Evolutionary conservation across 2,329 filamentous ascomycete genomes (phyloP).

Genomic region (Pseudogymnoascus sp.): DNA sequence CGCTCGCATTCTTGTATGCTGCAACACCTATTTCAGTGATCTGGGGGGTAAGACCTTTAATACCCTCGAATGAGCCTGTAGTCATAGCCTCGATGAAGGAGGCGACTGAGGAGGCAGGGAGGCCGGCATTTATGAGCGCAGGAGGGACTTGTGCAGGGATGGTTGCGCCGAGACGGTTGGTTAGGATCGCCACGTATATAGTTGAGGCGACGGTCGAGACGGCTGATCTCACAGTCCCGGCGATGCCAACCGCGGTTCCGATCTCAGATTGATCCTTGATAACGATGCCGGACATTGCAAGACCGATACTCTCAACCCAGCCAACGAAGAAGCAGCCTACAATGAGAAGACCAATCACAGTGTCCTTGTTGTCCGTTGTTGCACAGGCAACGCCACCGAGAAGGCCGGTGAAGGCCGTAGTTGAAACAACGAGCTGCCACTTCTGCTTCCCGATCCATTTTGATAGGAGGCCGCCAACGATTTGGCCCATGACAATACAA

Average conservation of each 20-base stretch:
- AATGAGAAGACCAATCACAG: slow-evolving; percentile 27
- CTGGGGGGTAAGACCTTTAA: slow-evolving; percentile 26
- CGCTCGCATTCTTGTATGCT: slow-evolving; percentile 29
- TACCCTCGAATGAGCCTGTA: slow-evolving; percentile 23
- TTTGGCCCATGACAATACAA: slow-evolving; percentile 11
- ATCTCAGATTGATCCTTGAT: slow-evolving; percentile 29
- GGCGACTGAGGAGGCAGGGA: slow-evolving; percentile 29
- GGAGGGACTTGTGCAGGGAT: slow-evolving; percentile 27
- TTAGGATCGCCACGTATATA: slow-evolving; percentile 29
- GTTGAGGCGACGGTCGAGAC: slow-evolving; percentile 29
- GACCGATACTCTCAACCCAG: slow-evolving; percentile 29
- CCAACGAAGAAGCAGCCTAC: slow-evolving; percentile 27
- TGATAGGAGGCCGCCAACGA: slow-evolving; percentile 27
- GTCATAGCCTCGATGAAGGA: slow-evolving; percentile 29
- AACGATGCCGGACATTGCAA: slow-evolving; percentile 29
- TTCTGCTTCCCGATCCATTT: slow-evolving; percentile 32
- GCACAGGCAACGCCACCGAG: slow-evolving; percentile 24
- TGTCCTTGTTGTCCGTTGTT: slow-evolving; percentile 20
- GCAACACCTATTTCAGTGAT: slow-evolving; percentile 25
- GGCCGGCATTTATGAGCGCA: slow-evolving; percentile 30
- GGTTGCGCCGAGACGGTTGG: slow-evolving; percentile 26
- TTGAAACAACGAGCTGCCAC: slow-evolving; percentile 27
- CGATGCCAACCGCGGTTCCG: slow-evolving; percentile 30
- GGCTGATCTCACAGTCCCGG: slow-evolving; percentile 30
- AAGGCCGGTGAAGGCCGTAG: slow-evolving; percentile 27